Evolutionary conservation across 1,284 basidiomycete species (phyloP).

Genomic region (Sanghuangporus weigelae): DNA sequence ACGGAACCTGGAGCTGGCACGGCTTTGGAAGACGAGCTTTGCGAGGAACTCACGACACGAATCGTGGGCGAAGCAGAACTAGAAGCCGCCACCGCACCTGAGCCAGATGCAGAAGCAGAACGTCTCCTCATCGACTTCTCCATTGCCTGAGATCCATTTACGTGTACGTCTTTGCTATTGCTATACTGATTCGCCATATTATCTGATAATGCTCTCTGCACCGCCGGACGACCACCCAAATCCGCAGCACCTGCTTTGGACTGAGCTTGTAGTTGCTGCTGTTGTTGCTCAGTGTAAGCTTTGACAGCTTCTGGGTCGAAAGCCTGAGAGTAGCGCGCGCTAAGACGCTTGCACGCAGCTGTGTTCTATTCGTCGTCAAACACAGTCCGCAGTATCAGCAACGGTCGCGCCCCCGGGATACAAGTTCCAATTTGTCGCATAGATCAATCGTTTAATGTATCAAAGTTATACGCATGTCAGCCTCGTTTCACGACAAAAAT

Average conservation of each 20-base stretch:
- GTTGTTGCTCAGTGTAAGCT: conserved; percentile 2
- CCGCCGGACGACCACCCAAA: not conserved
- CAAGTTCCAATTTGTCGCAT: too few species aligned
- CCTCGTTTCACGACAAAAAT: not conserved
- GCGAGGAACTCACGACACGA: not conserved
- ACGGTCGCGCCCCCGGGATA: not conserved
- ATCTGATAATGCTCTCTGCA: conserved; percentile 8
- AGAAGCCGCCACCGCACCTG: not conserved
- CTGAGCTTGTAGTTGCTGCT: not conserved
- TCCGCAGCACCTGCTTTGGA: not conserved
- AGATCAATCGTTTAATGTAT: not conserved
- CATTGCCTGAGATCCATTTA: not conserved
- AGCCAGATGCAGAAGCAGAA: not conserved
- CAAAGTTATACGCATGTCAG: not conserved
- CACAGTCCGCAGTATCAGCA: not conserved
- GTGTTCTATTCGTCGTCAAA: conserved; percentile 52
- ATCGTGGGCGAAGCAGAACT: not conserved
- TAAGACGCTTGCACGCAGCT: conserved; percentile 62
- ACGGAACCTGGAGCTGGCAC: not conserved
- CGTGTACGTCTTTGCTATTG: not conserved
- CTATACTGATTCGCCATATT: not conserved
- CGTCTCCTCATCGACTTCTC: not conserved
- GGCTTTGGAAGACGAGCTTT: not conserved
- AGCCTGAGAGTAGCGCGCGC: conserved; percentile 21
- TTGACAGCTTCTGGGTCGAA: conserved; percentile 13